These are phyloP conservation scores for Daucus carota DNA, from an alignment of 129 eudicot genomes.

Conservation along the genomic window DNA sequence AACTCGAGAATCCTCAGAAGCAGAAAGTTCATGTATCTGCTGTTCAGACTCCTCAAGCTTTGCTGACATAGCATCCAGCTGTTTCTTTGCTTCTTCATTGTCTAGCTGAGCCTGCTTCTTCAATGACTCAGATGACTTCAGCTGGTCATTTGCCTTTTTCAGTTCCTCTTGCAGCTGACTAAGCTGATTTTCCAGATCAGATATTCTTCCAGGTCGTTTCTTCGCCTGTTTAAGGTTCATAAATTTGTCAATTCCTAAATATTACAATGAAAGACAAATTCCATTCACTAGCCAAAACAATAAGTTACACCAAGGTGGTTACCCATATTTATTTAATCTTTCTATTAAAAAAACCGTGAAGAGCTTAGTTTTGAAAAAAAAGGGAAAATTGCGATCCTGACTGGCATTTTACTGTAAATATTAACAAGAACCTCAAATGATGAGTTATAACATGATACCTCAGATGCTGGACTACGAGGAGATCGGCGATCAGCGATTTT, in stretches of 20 bases:
- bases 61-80: conserved; percentile 49
- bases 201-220: conserved; percentile 50
- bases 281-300: too few relatives aligned
- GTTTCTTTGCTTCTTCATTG: conserved; percentile 72
- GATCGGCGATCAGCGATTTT: conserved; percentile 48
- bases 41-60: conserved; percentile 65
- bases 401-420: too few relatives aligned
- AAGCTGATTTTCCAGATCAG: conserved; percentile 70
- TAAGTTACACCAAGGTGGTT: too few relatives aligned
- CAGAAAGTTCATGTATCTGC: conserved; percentile 67
- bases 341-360: too few relatives aligned
- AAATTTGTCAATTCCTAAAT: too few relatives aligned
- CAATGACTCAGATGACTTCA: conserved; percentile 47
- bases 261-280: too few relatives aligned
- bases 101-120: conserved; percentile 62
- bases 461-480: conserved; percentile 54
- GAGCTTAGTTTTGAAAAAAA: too few relatives aligned
- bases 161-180: conserved; percentile 76
- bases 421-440: background rate
- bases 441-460: conserved; percentile 37
- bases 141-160: conserved; percentile 63
- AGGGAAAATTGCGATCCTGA: too few relatives aligned
- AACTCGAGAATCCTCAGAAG: conserved; percentile 67
- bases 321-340: too few relatives aligned
- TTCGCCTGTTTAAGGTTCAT: too few relatives aligned